These are phyloP conservation scores for Clarireedia homoeocarpa DNA, from an alignment of 2,329 filamentous ascomycete species.

Conservation along the genomic window DNA sequence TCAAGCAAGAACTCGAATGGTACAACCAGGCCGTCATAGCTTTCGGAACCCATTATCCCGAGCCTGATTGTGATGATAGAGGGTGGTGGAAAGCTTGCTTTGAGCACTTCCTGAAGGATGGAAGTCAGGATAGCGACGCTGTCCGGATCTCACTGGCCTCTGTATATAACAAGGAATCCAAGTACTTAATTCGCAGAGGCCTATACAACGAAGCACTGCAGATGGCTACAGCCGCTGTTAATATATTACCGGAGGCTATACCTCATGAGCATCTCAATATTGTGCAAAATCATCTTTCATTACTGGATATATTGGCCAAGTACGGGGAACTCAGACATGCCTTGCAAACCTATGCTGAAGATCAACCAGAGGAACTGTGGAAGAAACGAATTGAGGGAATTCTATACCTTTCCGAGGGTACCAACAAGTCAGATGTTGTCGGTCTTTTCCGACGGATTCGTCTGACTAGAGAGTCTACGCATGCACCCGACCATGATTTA, in stretches of 20 bases:
- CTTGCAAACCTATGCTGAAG: conserved; percentile 14
- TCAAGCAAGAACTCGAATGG: conserved; percentile 19
- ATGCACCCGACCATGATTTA: neutral
- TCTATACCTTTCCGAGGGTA: conserved; percentile 18
- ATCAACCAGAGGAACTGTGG: conserved; percentile 16
- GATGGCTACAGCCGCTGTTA: conserved; percentile 17
- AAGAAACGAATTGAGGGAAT: conserved; percentile 21
- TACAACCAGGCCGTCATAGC: conserved; percentile 18
- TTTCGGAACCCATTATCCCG: conserved; percentile 20
- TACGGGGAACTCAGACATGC: conserved; percentile 19
- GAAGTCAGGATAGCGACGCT: conserved; percentile 15
- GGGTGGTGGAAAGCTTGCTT: conserved; percentile 23
- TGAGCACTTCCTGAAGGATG: conserved; percentile 15
- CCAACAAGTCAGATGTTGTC: conserved; percentile 15
- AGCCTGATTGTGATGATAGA: conserved; percentile 13
- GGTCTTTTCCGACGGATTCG: conserved; percentile 14
- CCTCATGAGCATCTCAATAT: conserved; percentile 15
- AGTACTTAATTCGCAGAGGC: conserved; percentile 17
- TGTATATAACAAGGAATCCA: conserved; percentile 20
- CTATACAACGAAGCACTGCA: conserved; percentile 19
- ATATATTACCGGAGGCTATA: conserved; percentile 17
- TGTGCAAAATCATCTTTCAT: conserved; percentile 17
- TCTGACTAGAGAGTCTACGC: conserved; percentile 1
- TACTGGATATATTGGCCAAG: conserved; percentile 18
- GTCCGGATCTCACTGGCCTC: conserved; percentile 15